phyloP scores from a whole-genome alignment of 2,329 filamentous ascomycete species.

The Verticillium alfalfae region DNA sequence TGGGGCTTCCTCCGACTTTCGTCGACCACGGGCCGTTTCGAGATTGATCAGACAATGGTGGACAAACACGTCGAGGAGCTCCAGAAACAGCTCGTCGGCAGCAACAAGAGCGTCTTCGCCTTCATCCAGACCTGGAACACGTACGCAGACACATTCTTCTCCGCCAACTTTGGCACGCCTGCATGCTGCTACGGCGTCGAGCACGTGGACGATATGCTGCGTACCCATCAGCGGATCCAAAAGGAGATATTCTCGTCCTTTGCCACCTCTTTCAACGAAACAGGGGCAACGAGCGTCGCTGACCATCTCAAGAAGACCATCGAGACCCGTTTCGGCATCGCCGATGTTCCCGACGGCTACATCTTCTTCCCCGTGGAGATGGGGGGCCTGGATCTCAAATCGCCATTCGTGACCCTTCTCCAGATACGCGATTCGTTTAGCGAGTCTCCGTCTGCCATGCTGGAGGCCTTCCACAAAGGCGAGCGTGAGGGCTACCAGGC shows the following conservation, averaged over 20 bases:
- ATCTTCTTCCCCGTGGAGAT: constrained; percentile 40
- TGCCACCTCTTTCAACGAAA: constrained; percentile 12
- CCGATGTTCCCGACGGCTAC: constrained; percentile 36
- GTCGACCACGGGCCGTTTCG: constrained; percentile 43
- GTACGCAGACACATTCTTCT: constrained; percentile 46
- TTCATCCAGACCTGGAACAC: constrained; percentile 46
- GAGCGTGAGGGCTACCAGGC: constrained; percentile 27
- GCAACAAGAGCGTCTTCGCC: constrained; percentile 43
- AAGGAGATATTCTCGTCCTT: constrained; percentile 35
- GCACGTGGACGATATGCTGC: constrained; percentile 47
- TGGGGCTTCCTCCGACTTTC: constrained; percentile 55
- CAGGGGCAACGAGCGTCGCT: constrained; percentile 35
- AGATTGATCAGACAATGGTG: constrained; percentile 54
- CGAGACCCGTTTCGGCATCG: constrained; percentile 41
- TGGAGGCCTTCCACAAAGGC: constrained; percentile 24
- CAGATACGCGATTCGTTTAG: constrained; percentile 28
- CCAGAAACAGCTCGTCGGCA: constrained; percentile 45
- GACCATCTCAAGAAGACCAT: constrained; percentile 51
- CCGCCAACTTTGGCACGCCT: constrained; percentile 44
- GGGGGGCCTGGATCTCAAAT: constrained; percentile 40
- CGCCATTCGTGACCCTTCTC: constrained; percentile 35
- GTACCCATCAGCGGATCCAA: constrained; percentile 43
- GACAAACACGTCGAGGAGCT: constrained; percentile 56
- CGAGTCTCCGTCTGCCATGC: constrained; percentile 18
- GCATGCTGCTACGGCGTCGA: constrained; percentile 45